Base-by-base conservation (phyloP, 306 rosid genomes). In the Vigna angularis region DNA sequence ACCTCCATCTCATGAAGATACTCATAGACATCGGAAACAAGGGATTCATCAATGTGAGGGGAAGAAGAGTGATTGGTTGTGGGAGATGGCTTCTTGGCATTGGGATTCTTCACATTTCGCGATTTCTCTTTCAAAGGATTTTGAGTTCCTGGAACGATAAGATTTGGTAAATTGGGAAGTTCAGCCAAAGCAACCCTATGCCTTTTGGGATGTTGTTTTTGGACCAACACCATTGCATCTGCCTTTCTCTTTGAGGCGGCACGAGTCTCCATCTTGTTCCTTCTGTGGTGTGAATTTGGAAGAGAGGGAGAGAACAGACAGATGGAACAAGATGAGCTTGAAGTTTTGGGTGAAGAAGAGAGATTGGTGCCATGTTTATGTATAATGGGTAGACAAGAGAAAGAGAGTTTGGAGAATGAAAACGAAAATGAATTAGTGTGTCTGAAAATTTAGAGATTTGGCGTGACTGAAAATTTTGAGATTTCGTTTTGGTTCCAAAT, bases 1-100 rank as follows among this genome's bases (percentile, higher is more conserved):
- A 91, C 98, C 97, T 91, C 98, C 75, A 89, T 81, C 12, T 66
- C 48, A 42, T 74, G 90, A 51, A 89, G 91, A 84, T 94, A 89
- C 1, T 66, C 79, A 28, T 77, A 56, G 22, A 94, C 83, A 24
- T 70, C 52, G 0, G 64, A 70, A 13, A 30, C 53, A 45, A 58
- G 59, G 20, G 76, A 9, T 36, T 58, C 53, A 0, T 3, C 18
- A 0, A 51, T n/a, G 2, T n/a, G 47, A 1, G 8, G 3, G 1
- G 5, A 42, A 48, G 58, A 9, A 53, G 45, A 18, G 44, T 5
- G 6, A 8, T 40, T 36, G 18, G 34, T 42, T 22, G 13, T 18
- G 4, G 4, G 6, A 28, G 36, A 4, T 11, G 14, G 18, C 51
- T 75, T 88, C 66, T 80, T 85, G 1, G 2, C 28, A 50, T 47